Conservation (phyloP, 306 rosid genomes). For the Oemleria cerasiformis region DNA sequence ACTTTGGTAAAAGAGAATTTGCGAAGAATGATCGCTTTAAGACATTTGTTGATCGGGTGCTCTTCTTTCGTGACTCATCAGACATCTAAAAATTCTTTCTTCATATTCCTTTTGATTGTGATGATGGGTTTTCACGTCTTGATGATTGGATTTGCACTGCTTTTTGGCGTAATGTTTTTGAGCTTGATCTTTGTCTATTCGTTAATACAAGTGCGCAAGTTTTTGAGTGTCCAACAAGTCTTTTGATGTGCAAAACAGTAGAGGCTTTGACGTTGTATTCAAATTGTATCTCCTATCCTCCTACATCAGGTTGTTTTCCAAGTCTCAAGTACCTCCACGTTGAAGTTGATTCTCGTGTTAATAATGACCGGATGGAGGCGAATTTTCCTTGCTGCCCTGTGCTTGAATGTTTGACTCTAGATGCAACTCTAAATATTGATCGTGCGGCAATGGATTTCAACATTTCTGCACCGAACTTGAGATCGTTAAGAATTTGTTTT, state of each 20-base stretch:
- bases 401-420: not conserved
- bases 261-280: not conserved
- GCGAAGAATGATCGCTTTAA: not conserved
- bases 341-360: too few relatives aligned
- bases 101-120: not conserved
- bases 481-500: not conserved
- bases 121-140: not conserved
- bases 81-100: not conserved
- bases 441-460: too few relatives aligned
- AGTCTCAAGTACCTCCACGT: too few relatives aligned
- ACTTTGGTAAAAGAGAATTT: not conserved
- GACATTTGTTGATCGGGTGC: conserved; percentile 5
- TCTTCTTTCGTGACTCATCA: not conserved
- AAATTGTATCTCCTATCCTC: too few relatives aligned
- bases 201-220: too few relatives aligned
- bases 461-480: not conserved
- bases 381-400: not conserved
- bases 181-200: too few relatives aligned
- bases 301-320: too few relatives aligned
- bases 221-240: not conserved
- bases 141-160: not conserved
- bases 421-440: not conserved
- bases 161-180: not conserved
- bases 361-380: too few relatives aligned
- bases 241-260: not conserved